Percentiles rank a stretch among this genome's conserved stretches.
phyloP scores from a whole-genome alignment of 2,329 filamentous ascomycete species.

The Verruconis gallopava region DNA sequence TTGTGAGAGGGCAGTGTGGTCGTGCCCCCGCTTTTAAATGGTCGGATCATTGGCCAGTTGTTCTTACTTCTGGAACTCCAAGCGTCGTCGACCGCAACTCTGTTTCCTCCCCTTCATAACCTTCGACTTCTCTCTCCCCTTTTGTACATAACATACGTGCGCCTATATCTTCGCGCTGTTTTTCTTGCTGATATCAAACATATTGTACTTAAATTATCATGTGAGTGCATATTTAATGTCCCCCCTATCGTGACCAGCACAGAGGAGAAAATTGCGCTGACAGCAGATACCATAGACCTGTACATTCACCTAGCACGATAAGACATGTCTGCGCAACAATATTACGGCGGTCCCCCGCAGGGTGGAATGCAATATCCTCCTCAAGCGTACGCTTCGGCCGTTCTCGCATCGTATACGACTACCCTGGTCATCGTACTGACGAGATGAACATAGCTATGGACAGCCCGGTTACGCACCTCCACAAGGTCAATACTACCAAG shows the following conservation, averaged over 20 bases:
- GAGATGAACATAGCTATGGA: background rate
- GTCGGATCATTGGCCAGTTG: too few relatives aligned
- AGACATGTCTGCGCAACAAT: slow-evolving; percentile 27
- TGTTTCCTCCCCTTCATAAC: background rate
- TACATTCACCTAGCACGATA: background rate
- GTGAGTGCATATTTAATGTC: too few relatives aligned
- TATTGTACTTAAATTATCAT: background rate
- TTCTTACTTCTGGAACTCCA: too few relatives aligned
- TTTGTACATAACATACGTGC: background rate
- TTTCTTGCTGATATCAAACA: background rate
- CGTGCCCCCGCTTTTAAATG: too few relatives aligned
- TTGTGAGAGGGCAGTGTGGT: too few relatives aligned
- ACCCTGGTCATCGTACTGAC: background rate
- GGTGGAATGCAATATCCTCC: slow-evolving; percentile 23
- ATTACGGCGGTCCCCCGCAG: slow-evolving; percentile 16
- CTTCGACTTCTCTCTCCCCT: background rate
- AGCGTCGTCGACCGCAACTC: too few relatives aligned
- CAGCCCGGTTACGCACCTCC: slow-evolving; percentile 6
- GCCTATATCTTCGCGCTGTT: background rate
- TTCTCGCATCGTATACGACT: slow-evolving; percentile 17
- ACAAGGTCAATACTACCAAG: slow-evolving; percentile 1
- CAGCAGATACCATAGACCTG: background rate
- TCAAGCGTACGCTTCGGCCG: slow-evolving; percentile 2
- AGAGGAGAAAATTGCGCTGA: background rate
- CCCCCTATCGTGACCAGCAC: too few relatives aligned